Conservation (phyloP, 805 yeast genomes). For the Metschnikowia amazonensis region DNA sequence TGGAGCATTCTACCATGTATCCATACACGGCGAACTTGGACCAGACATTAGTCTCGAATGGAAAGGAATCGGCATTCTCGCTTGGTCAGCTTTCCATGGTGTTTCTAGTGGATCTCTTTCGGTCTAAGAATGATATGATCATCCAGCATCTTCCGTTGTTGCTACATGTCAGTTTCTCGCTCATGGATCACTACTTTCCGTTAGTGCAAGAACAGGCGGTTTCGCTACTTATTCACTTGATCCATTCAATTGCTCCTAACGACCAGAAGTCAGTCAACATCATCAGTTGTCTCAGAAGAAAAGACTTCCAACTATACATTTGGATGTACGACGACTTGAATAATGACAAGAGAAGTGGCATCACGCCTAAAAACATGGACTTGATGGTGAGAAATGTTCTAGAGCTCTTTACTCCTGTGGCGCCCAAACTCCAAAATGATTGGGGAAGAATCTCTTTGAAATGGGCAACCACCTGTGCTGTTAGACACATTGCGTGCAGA, state of each 20-base stretch:
- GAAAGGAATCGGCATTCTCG: slow-evolving; percentile 75
- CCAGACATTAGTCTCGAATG: slow-evolving; percentile 48
- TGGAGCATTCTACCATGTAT: slow-evolving; percentile 27
- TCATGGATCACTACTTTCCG: slow-evolving; percentile 82
- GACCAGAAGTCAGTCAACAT: slow-evolving; percentile 54
- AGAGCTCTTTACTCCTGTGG: slow-evolving; percentile 47
- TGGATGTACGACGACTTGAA: slow-evolving; percentile 89
- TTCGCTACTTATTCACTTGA: slow-evolving; percentile 65
- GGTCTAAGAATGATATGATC: slow-evolving; percentile 61
- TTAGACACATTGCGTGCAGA: slow-evolving; percentile 92
- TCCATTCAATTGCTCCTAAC: slow-evolving; percentile 58
- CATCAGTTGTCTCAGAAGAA: slow-evolving; percentile 53
- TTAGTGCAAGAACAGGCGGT: slow-evolving; percentile 83
- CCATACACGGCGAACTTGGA: slow-evolving; percentile 79
- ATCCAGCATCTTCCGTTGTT: slow-evolving; percentile 62
- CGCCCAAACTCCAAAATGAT: slow-evolving; percentile 59
- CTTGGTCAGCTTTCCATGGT: slow-evolving; percentile 83
- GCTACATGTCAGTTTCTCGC: slow-evolving; percentile 72
- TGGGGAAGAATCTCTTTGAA: slow-evolving; percentile 82
- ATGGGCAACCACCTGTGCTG: slow-evolving; percentile 98
- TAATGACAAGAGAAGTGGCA: slow-evolving; percentile 65
- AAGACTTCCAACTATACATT: slow-evolving; percentile 42
- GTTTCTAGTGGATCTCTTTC: slow-evolving; percentile 75
- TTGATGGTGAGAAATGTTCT: slow-evolving; percentile 59
- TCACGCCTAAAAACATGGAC: slow-evolving; percentile 87